phyloP scores from a whole-genome alignment of 2,329 filamentous ascomycete genomes.

The Fusarium sororula region DNA sequence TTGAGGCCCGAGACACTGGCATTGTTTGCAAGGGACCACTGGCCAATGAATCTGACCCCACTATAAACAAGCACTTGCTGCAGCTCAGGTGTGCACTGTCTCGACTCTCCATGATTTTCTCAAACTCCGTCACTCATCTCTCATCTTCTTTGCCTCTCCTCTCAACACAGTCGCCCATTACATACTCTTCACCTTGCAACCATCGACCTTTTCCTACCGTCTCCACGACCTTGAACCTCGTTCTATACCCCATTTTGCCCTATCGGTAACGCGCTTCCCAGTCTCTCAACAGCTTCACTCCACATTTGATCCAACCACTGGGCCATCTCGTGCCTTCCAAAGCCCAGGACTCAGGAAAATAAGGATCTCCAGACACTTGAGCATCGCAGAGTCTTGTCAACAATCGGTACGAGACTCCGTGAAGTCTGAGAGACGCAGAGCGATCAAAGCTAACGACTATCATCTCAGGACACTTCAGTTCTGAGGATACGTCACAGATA shows the following conservation, averaged over 20 bases:
- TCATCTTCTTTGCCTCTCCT: neutral
- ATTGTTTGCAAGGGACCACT: neutral
- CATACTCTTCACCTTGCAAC: neutral
- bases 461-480: too few species aligned
- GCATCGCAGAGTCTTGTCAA: neutral
- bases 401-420: neutral
- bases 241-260: neutral
- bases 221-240: neutral
- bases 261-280: neutral
- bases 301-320: neutral
- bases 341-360: neutral
- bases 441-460: neutral
- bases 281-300: neutral
- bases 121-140: neutral
- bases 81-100: neutral
- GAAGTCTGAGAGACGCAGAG: fast-evolving
- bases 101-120: too few species aligned
- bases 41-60: neutral
- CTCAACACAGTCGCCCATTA: neutral
- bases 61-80: neutral
- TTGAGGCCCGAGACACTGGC: neutral
- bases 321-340: neutral
- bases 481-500: too few species aligned
- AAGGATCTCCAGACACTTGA: too few species aligned
- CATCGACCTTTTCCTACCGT: neutral